phyloP scores from a whole-genome alignment of 1,284 basidiomycete species.

The Chondrostereum purpureum region DNA sequence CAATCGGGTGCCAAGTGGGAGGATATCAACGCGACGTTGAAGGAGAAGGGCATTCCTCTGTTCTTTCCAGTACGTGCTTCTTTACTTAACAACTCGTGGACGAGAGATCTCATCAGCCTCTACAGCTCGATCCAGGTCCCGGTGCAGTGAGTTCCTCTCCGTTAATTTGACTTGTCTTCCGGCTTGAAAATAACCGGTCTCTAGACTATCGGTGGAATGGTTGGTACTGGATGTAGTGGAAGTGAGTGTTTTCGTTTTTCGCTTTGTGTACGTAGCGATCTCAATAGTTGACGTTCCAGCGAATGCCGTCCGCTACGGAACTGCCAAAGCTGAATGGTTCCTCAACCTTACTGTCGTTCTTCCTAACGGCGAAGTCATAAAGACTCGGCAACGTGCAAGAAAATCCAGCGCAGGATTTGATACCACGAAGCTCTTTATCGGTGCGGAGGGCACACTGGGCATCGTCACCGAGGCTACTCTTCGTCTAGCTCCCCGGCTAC shows the following conservation, averaged over 20 bases:
- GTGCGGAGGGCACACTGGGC: conserved; percentile 77
- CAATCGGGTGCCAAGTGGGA: conserved; percentile 87
- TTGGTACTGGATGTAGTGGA: conserved; percentile 49
- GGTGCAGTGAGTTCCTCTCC: conserved; percentile 33
- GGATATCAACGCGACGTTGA: conserved; percentile 74
- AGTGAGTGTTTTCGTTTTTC: conserved; percentile 29
- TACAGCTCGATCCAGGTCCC: conserved; percentile 46
- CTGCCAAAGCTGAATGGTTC: conserved; percentile 70
- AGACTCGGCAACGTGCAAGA: conserved; percentile 64
- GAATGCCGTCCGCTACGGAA: conserved; percentile 79
- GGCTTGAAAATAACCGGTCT: conserved; percentile 4
- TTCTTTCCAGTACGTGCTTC: conserved; percentile 57
- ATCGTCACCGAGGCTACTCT: conserved; percentile 79
- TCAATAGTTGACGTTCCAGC: conserved; percentile 45
- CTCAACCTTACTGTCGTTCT: conserved; percentile 74
- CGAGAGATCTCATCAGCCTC: neutral
- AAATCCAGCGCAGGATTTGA: conserved; percentile 79
- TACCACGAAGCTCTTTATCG: conserved; percentile 75
- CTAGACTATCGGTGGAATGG: conserved; percentile 52
- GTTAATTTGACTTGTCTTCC: neutral
- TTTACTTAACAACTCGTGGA: too few relatives aligned
- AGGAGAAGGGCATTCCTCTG: conserved; percentile 58
- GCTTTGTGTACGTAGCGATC: too few relatives aligned
- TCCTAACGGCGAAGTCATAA: conserved; percentile 74
- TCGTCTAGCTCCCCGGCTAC: conserved; percentile 70